Evolutionary conservation across 441 rosid species (phyloP).

Genomic region (Populus hybrid): DNA sequence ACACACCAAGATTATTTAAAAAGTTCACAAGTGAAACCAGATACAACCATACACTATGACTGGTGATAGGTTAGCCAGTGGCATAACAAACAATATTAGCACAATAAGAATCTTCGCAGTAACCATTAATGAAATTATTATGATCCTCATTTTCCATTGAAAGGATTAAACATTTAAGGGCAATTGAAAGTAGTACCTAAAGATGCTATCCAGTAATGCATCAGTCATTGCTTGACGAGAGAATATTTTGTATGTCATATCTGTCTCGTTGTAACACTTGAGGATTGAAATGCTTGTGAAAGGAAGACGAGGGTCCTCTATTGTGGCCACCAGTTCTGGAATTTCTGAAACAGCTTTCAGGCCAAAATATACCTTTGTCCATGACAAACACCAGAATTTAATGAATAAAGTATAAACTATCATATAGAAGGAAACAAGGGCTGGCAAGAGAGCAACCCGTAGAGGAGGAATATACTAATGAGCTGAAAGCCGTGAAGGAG

Average conservation of each 20-base stretch:
- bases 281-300: constrained; percentile 80
- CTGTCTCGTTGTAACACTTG: constrained; percentile 49
- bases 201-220: constrained; percentile 64
- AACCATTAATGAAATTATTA: neutral
- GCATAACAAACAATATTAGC: neutral
- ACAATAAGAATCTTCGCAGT: neutral
- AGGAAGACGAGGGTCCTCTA: constrained; percentile 74
- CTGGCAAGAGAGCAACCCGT: neutral
- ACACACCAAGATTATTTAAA: too few species aligned
- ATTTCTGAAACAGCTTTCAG: constrained; percentile 53
- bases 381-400: constrained; percentile 15
- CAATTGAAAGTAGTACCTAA: constrained; percentile 45
- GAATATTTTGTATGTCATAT: constrained; percentile 74
- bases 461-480: neutral
- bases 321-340: constrained; percentile 74
- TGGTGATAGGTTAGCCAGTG: neutral
- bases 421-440: neutral
- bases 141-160: constrained; percentile 1
- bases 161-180: neutral
- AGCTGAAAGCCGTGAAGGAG: neutral
- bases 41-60: too few species aligned
- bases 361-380: constrained; percentile 68
- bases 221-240: constrained; percentile 61
- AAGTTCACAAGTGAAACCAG: too few species aligned
- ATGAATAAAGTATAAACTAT: neutral